A percentile compares a stretch with the other conserved stretches of the same genome.
phyloP scores from a whole-genome alignment of 305 asterid genomes.

The Fraxinus dipetala region DNA sequence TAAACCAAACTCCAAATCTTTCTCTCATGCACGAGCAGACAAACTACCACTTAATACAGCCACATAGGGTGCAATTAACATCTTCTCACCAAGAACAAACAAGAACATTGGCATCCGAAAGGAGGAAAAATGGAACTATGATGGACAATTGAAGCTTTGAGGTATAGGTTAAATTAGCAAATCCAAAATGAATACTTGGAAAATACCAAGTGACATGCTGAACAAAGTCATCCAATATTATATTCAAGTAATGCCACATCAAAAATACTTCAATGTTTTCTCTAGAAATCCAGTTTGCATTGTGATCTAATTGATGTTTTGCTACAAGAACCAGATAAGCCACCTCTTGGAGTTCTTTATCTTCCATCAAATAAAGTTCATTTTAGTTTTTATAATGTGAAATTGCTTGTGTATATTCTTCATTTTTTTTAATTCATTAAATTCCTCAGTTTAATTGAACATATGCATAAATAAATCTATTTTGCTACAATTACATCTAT shows the following conservation, averaged over 20 bases:
- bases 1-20: background rate
- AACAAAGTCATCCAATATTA: background rate
- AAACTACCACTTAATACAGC: background rate
- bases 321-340: background rate
- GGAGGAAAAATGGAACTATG: conserved; percentile 1
- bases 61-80: background rate
- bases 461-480: background rate
- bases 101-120: background rate
- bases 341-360: background rate
- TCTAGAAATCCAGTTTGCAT: background rate
- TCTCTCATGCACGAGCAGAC: background rate
- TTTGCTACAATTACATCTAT: background rate
- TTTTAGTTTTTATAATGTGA: background rate
- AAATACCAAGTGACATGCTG: background rate
- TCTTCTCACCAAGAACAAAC: background rate
- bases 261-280: background rate
- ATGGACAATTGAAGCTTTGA: background rate
- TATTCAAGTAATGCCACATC: background rate
- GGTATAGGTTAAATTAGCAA: background rate
- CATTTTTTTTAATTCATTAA: background rate
- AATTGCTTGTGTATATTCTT: background rate
- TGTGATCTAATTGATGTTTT: background rate
- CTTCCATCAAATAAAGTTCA: background rate
- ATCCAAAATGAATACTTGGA: background rate
- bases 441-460: background rate